Evolutionary conservation across 768 basidiomycete species (phyloP), one percentile per base, ranked within the genome.

Genomic region (Naganishia onofrii): DNA sequence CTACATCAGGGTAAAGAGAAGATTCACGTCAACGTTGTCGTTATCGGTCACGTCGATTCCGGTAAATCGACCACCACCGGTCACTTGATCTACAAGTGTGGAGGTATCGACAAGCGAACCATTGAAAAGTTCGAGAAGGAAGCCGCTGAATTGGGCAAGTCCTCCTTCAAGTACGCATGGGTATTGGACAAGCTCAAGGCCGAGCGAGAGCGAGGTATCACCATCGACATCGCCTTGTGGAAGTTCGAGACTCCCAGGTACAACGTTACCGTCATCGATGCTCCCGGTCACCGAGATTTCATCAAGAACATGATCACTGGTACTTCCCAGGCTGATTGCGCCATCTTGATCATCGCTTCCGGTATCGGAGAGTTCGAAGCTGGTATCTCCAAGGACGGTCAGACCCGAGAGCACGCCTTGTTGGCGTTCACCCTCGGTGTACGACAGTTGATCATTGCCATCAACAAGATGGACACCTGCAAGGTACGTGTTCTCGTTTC

Each of bases 281-380:
- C 96, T 83, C 96, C 96, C 57, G 71, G 71, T 72, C 94, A 96
- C 84, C 93, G 96, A 88, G 96, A 99, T 82, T 99, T 99, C 85
- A 99, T 99, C 88, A 99, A 99, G 86, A 99, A 96, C 92, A 96
- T 94, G 94, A 99, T 99, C 83, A 99, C 96, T 73, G 96, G 96
- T 87, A 99, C 96, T 79, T 99, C 96, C 79, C 96, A 99, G 88
- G 94, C 95, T 82, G 95, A 99, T 83, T 98, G 95, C 81, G 96
- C 94, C 80, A 88, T 99, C 83, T 93, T 99, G 84, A 98, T 99
- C 87, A 99, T 99, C 77, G 96, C 95, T 74, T 90, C 86, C 84
- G 96, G 96, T 86, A 93, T 91, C 83, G 96, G 96, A 89, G 96
- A 99, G 85, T 98, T 99, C 85, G 96, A 99, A 84, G 95, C 95